Conservation (phyloP, 1,284 basidiomycete genomes). For the Porodaedalea pini region DNA sequence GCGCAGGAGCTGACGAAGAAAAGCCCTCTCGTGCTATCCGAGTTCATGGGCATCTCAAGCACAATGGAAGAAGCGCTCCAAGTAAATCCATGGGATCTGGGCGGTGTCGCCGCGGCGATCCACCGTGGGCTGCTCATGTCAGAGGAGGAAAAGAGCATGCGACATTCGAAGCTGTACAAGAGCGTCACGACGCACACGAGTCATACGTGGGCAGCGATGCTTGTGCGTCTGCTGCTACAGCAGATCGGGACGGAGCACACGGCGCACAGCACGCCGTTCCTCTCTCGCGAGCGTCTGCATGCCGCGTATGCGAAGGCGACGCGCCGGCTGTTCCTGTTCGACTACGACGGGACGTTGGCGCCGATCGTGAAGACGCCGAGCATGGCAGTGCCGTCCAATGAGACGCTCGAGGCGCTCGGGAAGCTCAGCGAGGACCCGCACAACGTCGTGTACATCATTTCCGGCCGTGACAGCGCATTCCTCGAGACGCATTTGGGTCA, state of each 20-base stretch:
- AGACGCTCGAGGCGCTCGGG: constrained; percentile 74
- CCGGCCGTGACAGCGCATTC: constrained; percentile 93
- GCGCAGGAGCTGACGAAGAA: constrained; percentile 80
- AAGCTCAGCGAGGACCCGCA: constrained; percentile 73
- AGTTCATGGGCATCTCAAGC: constrained; percentile 96
- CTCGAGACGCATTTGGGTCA: constrained; percentile 90
- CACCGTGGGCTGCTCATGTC: constrained; percentile 85
- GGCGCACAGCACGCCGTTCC: constrained; percentile 83
- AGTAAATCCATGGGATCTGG: constrained; percentile 88
- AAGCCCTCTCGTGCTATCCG: constrained; percentile 87
- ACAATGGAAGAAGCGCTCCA: constrained; percentile 81
- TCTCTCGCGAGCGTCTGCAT: constrained; percentile 65
- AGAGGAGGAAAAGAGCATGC: constrained; percentile 66
- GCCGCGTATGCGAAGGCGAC: constrained; percentile 66
- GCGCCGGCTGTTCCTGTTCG: constrained; percentile 91
- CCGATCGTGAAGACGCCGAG: constrained; percentile 95
- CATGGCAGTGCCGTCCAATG: constrained; percentile 79
- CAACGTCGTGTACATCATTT: constrained; percentile 96
- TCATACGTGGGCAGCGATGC: constrained; percentile 91
- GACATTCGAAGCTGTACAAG: constrained; percentile 80
- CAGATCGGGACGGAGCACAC: constrained; percentile 81
- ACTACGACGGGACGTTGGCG: constrained; percentile 96
- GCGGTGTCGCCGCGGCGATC: constrained; percentile 92
- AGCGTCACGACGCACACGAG: constrained; percentile 93
- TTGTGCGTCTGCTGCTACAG: constrained; percentile 85